These are phyloP conservation scores for Geoglossum glabrum DNA, from an alignment of 495 filamentous ascomycete genomes.

Conservation along the genomic window DNA sequence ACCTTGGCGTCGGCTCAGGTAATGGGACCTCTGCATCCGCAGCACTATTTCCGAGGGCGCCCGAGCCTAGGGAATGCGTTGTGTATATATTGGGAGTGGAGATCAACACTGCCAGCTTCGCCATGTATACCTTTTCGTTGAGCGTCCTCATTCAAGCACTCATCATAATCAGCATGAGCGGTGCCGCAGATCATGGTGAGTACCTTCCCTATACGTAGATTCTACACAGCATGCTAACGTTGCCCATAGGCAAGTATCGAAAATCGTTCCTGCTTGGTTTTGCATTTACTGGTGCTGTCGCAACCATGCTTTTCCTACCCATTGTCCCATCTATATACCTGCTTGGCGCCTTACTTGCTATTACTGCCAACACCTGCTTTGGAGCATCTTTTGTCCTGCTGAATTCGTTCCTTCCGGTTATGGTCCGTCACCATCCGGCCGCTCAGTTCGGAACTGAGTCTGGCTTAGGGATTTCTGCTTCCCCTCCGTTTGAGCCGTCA, in stretches of 20 bases:
- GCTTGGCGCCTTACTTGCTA: constrained; percentile 62
- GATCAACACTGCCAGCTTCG: constrained; percentile 91
- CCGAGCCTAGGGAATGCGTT: constrained; percentile 42
- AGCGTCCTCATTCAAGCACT: constrained; percentile 78
- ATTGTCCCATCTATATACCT: constrained; percentile 54
- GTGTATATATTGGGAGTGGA: constrained; percentile 63
- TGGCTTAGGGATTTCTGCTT: background rate
- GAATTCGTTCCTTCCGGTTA: constrained; percentile 25
- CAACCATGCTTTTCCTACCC: constrained; percentile 77
- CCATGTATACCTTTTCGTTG: constrained; percentile 92
- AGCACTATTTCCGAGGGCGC: constrained; percentile 5
- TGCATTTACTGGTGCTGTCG: constrained; percentile 56
- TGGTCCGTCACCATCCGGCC: constrained; percentile 23
- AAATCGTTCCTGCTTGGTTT: constrained; percentile 72
- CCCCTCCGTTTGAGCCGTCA: background rate
- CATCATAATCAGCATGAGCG: constrained; percentile 86
- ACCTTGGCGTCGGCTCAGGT: constrained; percentile 17
- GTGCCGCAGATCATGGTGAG: constrained; percentile 80
- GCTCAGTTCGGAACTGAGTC: background rate
- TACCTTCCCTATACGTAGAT: background rate
- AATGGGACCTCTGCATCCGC: background rate
- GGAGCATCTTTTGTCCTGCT: constrained; percentile 24
- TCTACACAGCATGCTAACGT: background rate
- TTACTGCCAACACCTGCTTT: constrained; percentile 68
- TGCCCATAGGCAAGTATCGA: constrained; percentile 32